Evolutionary conservation across 805 yeast species (phyloP), one percentile per base, ranked within the genome.

Genomic region (Millerago galiae): DNA sequence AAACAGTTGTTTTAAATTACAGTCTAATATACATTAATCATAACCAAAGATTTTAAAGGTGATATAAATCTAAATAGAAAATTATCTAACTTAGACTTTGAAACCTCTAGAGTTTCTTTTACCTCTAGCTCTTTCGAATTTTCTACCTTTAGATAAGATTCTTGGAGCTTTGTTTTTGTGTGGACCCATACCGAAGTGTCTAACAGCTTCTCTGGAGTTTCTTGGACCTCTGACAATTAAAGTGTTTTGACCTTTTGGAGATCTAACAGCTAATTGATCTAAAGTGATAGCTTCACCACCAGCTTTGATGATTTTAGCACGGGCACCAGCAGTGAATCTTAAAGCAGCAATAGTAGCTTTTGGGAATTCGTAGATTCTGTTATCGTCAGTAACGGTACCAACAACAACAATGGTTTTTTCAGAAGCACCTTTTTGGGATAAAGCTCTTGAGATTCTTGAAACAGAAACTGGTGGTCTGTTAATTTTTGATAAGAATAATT

Each of bases 51-150:
- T 27, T 38, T 34, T 15, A 38, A 27, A 33, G 41, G 29, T 13
- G 13, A 33, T 24, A 40, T 38, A 43, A 35, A 10, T 17, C 35
- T 14, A 42, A 18, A 24, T 15, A 40, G 31, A 34, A 29, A 17
- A 13, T 34, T 34, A 42, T 38, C 38, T 54, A 55, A 51, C 54
- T 88, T 91, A 93, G 77, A 93, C 99, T 86, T 93, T 93, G 99
- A 93, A 93, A 80, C 96, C 99, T 83, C 95, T 89, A 61, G 98
- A 90, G 73, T 79, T 83, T 80, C 99, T 83, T 76, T 84, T 95
- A 83, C 99, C 99, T 87, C 99, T 93, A 67, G 97, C 99, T 77
- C 93, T 89, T 83, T 93, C 99, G 83, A 93, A 93, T 80, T 93
- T 93, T 84, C 98, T 93, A 74, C 99, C 99, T 73, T 79, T 89